phyloP scores from a whole-genome alignment of 1,284 basidiomycete species.

The Malassezia globosa region DNA sequence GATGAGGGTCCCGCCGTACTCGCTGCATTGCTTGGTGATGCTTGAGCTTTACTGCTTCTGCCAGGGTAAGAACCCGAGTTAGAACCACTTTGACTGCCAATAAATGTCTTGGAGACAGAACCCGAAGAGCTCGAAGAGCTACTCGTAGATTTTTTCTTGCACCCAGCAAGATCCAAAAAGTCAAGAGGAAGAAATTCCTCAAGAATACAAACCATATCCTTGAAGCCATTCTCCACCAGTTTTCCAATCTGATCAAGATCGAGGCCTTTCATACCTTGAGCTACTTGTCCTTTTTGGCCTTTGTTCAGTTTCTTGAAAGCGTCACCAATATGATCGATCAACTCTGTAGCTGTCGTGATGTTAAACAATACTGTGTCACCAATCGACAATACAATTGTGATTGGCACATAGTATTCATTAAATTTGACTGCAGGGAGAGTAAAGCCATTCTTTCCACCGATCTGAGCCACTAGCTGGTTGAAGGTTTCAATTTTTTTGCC shows the following conservation, averaged over 20 bases:
- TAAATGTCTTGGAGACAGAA: not conserved
- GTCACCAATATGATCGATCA: constrained; percentile 1
- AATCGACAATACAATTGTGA: constrained; percentile 21
- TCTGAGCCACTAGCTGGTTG: constrained; percentile 16
- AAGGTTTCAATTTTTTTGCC: constrained; percentile 26
- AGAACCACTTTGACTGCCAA: too few species aligned
- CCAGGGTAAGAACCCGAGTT: too few species aligned
- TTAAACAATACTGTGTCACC: constrained; percentile 4
- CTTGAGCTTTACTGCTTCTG: too few species aligned
- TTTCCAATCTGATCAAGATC: not conserved
- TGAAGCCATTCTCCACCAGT: constrained; percentile 1
- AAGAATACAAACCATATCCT: constrained; percentile 7
- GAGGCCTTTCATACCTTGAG: not conserved
- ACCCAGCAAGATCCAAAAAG: constrained; percentile 11
- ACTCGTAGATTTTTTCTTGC: not conserved
- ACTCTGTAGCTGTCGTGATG: not conserved
- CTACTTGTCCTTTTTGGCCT: not conserved
- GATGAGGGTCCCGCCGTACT: not conserved
- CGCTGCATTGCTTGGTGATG: too few species aligned
- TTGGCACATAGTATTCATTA: constrained; percentile 25
- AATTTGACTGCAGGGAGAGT: constrained; percentile 21
- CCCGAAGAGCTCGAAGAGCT: not conserved
- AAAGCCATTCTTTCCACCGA: constrained; percentile 22
- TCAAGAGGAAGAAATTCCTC: constrained; percentile 1
- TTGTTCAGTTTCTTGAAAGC: not conserved